Evolutionary conservation across 148 eudicot species (phyloP).

Genomic region (Vaccinium darrowii): DNA sequence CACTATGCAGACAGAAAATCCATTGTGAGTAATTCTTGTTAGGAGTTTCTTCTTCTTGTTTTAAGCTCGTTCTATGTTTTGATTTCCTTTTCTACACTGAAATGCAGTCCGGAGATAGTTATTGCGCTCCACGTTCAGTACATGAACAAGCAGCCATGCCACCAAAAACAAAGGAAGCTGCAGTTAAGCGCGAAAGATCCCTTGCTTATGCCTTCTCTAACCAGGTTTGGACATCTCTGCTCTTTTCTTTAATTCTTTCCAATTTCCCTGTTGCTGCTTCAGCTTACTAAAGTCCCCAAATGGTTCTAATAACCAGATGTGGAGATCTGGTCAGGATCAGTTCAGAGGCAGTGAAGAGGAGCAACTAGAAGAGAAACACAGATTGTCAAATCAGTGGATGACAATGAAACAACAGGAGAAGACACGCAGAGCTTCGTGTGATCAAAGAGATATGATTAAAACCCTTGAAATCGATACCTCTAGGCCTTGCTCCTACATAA

Average conservation of each 20-base stretch:
- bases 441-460: conserved; percentile 43
- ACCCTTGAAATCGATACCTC: conserved; percentile 40
- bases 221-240: conserved; percentile 26
- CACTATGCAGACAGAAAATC: conserved; percentile 20
- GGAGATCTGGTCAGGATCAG: conserved; percentile 37
- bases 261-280: background rate
- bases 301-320: conserved; percentile 34
- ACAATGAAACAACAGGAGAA: background rate
- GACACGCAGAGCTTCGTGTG: conserved; percentile 41
- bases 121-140: background rate
- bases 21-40: conserved; percentile 21
- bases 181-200: conserved; percentile 25
- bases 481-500: conserved; percentile 20
- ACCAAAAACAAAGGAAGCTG: conserved; percentile 28
- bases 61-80: background rate
- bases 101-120: conserved; percentile 32
- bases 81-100: background rate
- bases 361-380: conserved; percentile 22
- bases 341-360: conserved; percentile 22
- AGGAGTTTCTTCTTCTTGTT: background rate
- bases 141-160: conserved; percentile 32
- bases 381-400: conserved; percentile 26
- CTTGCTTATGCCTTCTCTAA: conserved; percentile 38
- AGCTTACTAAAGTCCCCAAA: conserved; percentile 4
- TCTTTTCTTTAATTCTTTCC: background rate